Conservation (phyloP, 179 eudicot species). For the Silene noctiflora region DNA sequence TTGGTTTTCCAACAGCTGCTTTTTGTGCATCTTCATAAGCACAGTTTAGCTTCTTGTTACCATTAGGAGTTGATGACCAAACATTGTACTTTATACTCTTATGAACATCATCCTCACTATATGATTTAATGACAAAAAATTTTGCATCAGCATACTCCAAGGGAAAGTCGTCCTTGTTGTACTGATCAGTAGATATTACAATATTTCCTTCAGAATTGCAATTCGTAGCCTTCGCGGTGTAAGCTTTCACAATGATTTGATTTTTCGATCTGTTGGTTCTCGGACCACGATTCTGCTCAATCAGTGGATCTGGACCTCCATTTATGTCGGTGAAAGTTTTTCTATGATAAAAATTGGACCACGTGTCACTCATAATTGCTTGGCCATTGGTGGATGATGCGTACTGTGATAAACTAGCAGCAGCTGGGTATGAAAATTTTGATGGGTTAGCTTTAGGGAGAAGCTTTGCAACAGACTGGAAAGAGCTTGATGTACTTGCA, state of each 20-base stretch:
- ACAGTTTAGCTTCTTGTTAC: slow-evolving; percentile 77
- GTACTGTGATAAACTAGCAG: slow-evolving; percentile 47
- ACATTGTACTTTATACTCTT: slow-evolving; percentile 91
- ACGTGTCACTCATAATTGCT: slow-evolving; percentile 39
- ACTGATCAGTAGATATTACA: slow-evolving; percentile 56
- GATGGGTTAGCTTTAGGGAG: slow-evolving; percentile 40
- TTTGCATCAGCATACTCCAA: slow-evolving; percentile 63
- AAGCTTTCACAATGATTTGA: slow-evolving; percentile 68
- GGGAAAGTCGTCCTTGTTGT: slow-evolving; percentile 65
- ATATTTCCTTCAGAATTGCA: slow-evolving; percentile 74
- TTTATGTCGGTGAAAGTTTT: slow-evolving; percentile 38
- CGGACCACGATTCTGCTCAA: slow-evolving; percentile 68
- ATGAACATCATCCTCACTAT: slow-evolving; percentile 98
- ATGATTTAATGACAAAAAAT: slow-evolving; percentile 90
- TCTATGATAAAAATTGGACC: slow-evolving; percentile 42
- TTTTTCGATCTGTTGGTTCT: slow-evolving; percentile 58
- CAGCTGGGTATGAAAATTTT: slow-evolving; percentile 42
- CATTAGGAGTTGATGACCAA: slow-evolving; percentile 94
- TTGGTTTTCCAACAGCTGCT: slow-evolving; percentile 53
- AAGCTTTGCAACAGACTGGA: slow-evolving; percentile 46
- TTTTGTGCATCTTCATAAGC: slow-evolving; percentile 81
- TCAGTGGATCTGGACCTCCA: slow-evolving; percentile 46
- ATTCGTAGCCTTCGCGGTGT: slow-evolving; percentile 68
- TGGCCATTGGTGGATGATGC: slow-evolving; percentile 45
- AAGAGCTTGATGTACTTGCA: slow-evolving; percentile 33